Conservation (phyloP, 495 filamentous ascomycete species). For the Tuber calosporum region DNA sequence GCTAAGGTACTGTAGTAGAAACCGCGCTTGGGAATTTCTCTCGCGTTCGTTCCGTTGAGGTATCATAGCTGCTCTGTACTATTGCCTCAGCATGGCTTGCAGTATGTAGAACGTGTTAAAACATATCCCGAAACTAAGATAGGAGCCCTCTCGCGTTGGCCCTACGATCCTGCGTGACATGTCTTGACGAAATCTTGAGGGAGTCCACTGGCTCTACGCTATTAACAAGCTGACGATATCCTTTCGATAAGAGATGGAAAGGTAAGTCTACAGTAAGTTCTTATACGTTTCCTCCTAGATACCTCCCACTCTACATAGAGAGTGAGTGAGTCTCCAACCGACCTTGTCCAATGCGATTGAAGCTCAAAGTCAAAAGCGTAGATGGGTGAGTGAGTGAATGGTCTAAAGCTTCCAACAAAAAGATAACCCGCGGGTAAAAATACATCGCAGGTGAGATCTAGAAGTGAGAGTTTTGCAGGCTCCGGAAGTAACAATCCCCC, state of each 20-base stretch:
- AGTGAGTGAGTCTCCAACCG: conserved; percentile 57
- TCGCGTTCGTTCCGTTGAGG: conserved; percentile 59
- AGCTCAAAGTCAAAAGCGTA: too few relatives aligned
- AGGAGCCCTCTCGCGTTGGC: conserved; percentile 58
- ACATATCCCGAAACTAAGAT: conserved; percentile 63
- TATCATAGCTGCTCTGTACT: conserved; percentile 63
- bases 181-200: conserved; percentile 62
- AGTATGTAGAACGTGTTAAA: conserved; percentile 64
- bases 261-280: conserved; percentile 65
- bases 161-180: conserved; percentile 58
- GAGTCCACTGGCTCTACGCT: conserved; percentile 54
- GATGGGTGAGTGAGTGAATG: too few relatives aligned
- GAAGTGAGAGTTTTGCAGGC: conserved; percentile 52
- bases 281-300: conserved; percentile 66
- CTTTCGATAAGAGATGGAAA: conserved; percentile 61
- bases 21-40: conserved; percentile 58
- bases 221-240: conserved; percentile 67
- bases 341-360: conserved; percentile 64
- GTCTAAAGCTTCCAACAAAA: conserved; percentile 67
- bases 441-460: conserved; percentile 51
- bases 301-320: conserved; percentile 67
- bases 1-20: conserved; percentile 70
- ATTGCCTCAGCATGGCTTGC: conserved; percentile 61
- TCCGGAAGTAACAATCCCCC: conserved; percentile 48
- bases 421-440: too few relatives aligned